These are phyloP conservation scores for Tulasnella sp. DNA, from an alignment of 768 basidiomycete genomes.

Conservation along the genomic window DNA sequence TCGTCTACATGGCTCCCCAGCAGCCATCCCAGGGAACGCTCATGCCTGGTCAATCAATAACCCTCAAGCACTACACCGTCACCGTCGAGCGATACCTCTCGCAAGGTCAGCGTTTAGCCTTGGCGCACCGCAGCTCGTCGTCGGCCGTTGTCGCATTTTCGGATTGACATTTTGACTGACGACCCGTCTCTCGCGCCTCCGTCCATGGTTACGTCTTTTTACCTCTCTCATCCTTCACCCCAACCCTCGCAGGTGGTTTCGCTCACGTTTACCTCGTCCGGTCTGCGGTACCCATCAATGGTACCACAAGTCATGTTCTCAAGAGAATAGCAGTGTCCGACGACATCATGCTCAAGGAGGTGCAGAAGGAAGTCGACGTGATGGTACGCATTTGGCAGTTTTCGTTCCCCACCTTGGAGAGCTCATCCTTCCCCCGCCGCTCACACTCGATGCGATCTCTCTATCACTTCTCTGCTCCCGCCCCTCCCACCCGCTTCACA, in stretches of 20 bases:
- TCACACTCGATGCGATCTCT: neutral
- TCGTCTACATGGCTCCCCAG: conserved; percentile 27
- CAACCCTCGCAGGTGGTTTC: conserved; percentile 70
- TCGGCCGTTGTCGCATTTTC: conserved; percentile 29
- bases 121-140: neutral
- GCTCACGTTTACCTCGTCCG: conserved; percentile 96
- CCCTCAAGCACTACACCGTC: conserved; percentile 85
- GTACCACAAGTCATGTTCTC: conserved; percentile 91
- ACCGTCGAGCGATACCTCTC: conserved; percentile 92
- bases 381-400: conserved; percentile 61
- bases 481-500: conserved; percentile 38
- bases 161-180: conserved; percentile 31
- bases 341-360: conserved; percentile 85
- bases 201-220: neutral
- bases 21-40: conserved; percentile 39
- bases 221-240: neutral
- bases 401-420: conserved; percentile 18
- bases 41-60: conserved; percentile 72
- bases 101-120: conserved; percentile 60
- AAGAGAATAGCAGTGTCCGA: conserved; percentile 93
- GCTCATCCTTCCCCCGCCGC: conserved; percentile 5
- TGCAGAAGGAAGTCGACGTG: conserved; percentile 96
- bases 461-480: conserved; percentile 20
- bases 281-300: conserved; percentile 80
- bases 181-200: neutral